phyloP scores from a whole-genome alignment of 805 yeast species.

The Cyberlindnera misumaiensis region DNA sequence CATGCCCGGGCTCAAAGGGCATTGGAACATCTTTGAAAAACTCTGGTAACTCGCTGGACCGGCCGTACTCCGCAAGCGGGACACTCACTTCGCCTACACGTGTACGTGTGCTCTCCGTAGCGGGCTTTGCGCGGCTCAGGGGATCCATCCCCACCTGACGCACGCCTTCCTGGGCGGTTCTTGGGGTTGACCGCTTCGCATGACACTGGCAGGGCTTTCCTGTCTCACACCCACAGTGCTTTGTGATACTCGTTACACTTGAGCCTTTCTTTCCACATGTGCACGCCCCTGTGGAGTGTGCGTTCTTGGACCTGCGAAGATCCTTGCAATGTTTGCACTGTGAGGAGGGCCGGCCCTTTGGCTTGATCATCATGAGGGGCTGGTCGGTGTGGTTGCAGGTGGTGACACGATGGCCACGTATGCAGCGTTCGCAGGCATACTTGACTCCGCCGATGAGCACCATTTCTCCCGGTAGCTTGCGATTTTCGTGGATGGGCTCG shows the following conservation, averaged over 20 bases:
- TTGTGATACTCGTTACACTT: conserved; percentile 19
- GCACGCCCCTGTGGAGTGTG: conserved; percentile 56
- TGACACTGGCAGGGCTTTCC: conserved; percentile 24
- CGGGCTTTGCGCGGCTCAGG: conserved; percentile 21
- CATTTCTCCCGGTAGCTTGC: no score
- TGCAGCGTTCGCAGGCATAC: conserved; percentile 94
- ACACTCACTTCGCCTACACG: conserved; percentile 33
- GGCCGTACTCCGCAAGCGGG: conserved; percentile 32
- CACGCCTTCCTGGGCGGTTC: conserved; percentile 3
- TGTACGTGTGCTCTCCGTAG: conserved; percentile 17
- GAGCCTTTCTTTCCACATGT: conserved; percentile 49
- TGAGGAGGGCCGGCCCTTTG: conserved; percentile 93
- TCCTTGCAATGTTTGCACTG: conserved; percentile 86
- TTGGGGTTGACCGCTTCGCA: conserved; percentile 11
- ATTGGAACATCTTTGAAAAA: conserved; percentile 28
- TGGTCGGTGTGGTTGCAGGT: conserved; percentile 90
- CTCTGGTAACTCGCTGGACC: conserved; percentile 19
- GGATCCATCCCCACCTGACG: conserved; percentile 26
- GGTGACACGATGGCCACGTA: conserved; percentile 93
- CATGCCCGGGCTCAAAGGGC: conserved; percentile 30
- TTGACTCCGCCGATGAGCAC: conserved; percentile 88
- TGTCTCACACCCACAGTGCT: conserved; percentile 23
- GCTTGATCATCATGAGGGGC: conserved; percentile 87
- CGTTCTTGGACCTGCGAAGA: conserved; percentile 56
- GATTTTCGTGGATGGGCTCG: no score